phyloP scores from a whole-genome alignment of 495 filamentous ascomycete genomes.

The Cenococcum geophilum region DNA sequence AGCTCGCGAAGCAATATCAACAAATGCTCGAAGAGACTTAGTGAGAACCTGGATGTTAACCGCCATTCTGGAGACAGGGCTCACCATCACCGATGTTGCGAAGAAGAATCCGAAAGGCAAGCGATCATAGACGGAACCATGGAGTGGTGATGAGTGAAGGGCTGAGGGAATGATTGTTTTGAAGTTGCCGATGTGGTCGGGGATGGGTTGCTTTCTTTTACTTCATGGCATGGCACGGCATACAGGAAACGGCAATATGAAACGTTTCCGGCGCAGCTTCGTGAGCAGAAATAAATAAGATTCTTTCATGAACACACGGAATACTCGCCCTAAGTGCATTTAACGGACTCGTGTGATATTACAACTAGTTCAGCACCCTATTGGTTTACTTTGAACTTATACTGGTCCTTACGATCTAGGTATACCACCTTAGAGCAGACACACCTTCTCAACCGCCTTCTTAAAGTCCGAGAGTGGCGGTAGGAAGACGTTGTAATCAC shows the following conservation, averaged over 20 bases:
- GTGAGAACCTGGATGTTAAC: constrained; percentile 17
- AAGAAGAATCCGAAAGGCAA: constrained; percentile 66
- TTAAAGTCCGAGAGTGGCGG: constrained; percentile 57
- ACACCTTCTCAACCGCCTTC: constrained; percentile 48
- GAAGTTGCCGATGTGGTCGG: constrained; percentile 1
- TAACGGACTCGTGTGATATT: no score
- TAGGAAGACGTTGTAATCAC: constrained; percentile 58
- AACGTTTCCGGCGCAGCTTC: neutral
- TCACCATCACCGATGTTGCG: constrained; percentile 69
- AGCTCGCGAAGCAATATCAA: neutral
- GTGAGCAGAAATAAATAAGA: constrained; percentile 1
- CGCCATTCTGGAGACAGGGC: constrained; percentile 47
- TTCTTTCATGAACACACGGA: neutral
- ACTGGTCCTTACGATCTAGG: constrained; percentile 56
- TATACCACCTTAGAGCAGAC: constrained; percentile 53
- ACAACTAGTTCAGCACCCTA: neutral
- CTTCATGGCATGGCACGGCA: neutral
- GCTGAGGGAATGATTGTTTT: neutral
- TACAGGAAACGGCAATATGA: constrained; percentile 2
- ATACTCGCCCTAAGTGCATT: neutral
- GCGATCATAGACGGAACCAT: constrained; percentile 18
- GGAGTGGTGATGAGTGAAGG: constrained; percentile 1
- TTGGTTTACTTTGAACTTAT: constrained; percentile 27
- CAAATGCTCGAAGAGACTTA: neutral
- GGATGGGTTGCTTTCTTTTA: neutral